Conservation (phyloP, 2,329 filamentous ascomycete genomes). For the Nothophaeocryptopus gaeumannii region DNA sequence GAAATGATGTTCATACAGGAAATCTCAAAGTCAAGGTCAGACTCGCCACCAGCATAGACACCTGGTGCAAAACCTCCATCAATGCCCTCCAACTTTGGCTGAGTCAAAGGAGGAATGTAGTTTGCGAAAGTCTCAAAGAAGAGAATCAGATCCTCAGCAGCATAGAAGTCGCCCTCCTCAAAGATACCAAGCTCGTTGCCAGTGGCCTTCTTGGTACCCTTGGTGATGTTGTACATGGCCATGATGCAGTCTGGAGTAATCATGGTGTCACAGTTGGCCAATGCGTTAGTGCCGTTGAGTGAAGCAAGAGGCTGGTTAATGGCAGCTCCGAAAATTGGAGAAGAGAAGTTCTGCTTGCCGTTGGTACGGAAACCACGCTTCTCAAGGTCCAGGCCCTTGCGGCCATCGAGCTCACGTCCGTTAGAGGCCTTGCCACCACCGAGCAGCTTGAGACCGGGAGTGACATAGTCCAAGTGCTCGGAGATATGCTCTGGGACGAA, state of each 20-base stretch:
- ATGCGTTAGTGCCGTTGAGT: slow-evolving; percentile 12
- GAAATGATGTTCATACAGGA: slow-evolving; percentile 51
- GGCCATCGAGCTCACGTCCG: slow-evolving; percentile 9
- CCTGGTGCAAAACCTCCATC: slow-evolving; percentile 28
- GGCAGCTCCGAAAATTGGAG: slow-evolving; percentile 3
- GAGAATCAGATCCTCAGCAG: slow-evolving; percentile 43
- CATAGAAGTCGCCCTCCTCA: slow-evolving; percentile 45
- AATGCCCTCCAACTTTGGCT: slow-evolving; percentile 31
- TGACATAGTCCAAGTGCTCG: slow-evolving; percentile 56
- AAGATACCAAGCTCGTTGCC: slow-evolving; percentile 49
- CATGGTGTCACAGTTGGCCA: slow-evolving; percentile 15
- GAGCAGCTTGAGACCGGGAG: slow-evolving; percentile 52
- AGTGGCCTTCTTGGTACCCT: slow-evolving; percentile 13
- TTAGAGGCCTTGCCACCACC: slow-evolving; percentile 20
- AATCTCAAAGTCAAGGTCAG: slow-evolving; percentile 54
- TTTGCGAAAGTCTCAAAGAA: slow-evolving; percentile 20
- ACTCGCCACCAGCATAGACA: slow-evolving; percentile 47
- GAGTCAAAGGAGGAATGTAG: slow-evolving; percentile 23
- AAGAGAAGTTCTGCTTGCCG: slow-evolving; percentile 18
- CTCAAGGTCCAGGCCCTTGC: slow-evolving; percentile 10
- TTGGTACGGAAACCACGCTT: slow-evolving; percentile 21
- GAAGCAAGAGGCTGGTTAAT: slow-evolving; percentile 7
- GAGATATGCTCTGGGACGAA: slow-evolving; percentile 50
- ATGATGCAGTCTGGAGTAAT: slow-evolving; percentile 44
- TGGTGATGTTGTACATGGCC: slow-evolving; percentile 45